Evolutionary conservation across 192 early-diverging fungal genomes (phyloP), one percentile per base, ranked within the genome.

Genomic region (Gigaspora rosea): DNA sequence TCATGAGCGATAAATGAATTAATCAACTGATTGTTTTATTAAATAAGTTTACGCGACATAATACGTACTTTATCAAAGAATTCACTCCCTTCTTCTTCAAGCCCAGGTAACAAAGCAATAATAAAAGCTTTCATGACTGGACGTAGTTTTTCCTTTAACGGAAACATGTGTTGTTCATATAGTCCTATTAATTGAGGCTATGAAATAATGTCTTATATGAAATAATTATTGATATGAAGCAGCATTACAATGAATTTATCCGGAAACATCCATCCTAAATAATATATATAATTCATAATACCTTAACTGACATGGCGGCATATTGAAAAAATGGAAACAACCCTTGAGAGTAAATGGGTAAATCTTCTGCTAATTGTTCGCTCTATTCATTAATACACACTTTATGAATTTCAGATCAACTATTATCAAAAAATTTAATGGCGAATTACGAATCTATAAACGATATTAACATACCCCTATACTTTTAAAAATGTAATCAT

Each of bases 41-140:
- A 20, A 57, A 48, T 15, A 52, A 80, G 22, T 61, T 35, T 16
- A 18, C 12, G 8, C 16, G 33, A 35, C 50, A 15, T 69, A 22
- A 69, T 48, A 59, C 85, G 79, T 36, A 94, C 94, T 70, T 90
- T 87, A 58, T 92, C 91, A 79, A 93, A 93, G 70, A 88, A 91
- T 76, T 98, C 96, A 78, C 87, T 91, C 32, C 90, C 91, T 77
- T 95, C 95, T 71, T 97, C 97, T 72, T 98, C 97, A 5, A 97
- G 80, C 8, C 89, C 93, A 7, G 95, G 92, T 61, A 97, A 83
- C 20, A 98, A 70, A 0, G 92, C 94, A 22, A 92, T 90, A 27
- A 94, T 86, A 16, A 98, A 84, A 52, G 91, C 91, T 78, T 94
- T 93, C 70, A 95, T 82, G 59, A 89, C 90, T 7, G 93, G 91